Evolutionary conservation across 257 asterid genomes (phyloP), one percentile per base, ranked within the genome.

Genomic region (Cinchona pubescens): DNA sequence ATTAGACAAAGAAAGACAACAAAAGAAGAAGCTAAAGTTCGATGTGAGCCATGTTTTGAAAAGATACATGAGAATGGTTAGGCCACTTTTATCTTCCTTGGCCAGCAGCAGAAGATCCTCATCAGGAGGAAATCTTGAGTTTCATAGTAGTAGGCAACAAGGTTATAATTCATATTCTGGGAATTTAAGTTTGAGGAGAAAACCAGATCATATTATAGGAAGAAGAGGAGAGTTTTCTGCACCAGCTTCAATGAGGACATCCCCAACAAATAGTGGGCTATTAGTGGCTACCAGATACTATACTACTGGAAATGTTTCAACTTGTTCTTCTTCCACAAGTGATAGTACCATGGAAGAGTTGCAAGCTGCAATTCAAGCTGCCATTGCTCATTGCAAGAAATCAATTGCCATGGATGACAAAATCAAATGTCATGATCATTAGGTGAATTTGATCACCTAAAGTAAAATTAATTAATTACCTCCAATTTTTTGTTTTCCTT

Each of bases 281-380:
- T 75, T 94, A 56, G 85, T 89, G 66, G 89, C 93, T 13, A n/a
- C n/a, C n/a, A n/a, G n/a, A n/a, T n/a, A n/a, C n/a, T n/a, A n/a
- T n/a, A n/a, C n/a, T n/a, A 80, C 87, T 15, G 90, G 87, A 23
- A 63, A 67, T 12, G 8, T 45, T 13, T 82, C 87, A 29, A 85
- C 85, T 16, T 45, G 82, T 45, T 8, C 80, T 16, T 45, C 83
- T 45, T 8, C 80, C 11, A 72, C 79, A 25, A 82, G 83, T 80
- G 95, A 91, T 51, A 86, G 95, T 76, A 86, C 97, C 73, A 90
- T 93, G 98, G 98, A 91, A 78, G 98, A 91, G 72, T 67, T 93
- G 72, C 98, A 93, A 77, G 90, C 98, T 58, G 98, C 98, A 7
- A 90, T 93, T 83, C 96, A 91, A 79, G 97, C 97, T 35, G 98